Conservation (phyloP, 2,329 filamentous ascomycete species). For the Ophiostoma australiae region DNA sequence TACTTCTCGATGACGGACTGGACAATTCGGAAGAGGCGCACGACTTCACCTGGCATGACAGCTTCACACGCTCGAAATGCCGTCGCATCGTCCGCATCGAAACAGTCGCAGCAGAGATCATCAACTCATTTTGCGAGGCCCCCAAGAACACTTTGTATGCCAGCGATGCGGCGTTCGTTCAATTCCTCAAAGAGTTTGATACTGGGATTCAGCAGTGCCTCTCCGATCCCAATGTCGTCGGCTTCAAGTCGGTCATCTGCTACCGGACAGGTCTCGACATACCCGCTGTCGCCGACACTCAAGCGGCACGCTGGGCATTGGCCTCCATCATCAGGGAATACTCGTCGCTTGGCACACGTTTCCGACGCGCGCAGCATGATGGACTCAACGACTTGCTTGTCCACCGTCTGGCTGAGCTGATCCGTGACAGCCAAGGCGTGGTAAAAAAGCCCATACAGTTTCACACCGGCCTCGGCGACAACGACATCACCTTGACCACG, state of each 20-base stretch:
- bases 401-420: conserved; percentile 55
- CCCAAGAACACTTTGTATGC: conserved; percentile 39
- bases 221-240: conserved; percentile 62
- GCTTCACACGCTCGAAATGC: conserved; percentile 58
- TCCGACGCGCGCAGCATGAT: conserved; percentile 56
- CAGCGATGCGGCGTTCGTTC: conserved; percentile 33
- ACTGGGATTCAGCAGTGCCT: conserved; percentile 53
- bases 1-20: conserved; percentile 76
- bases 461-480: conserved; percentile 77
- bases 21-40: conserved; percentile 52
- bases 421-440: conserved; percentile 43
- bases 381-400: conserved; percentile 67
- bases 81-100: conserved; percentile 77
- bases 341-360: conserved; percentile 30
- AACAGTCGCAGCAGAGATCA: conserved; percentile 59
- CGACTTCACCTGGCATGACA: conserved; percentile 59
- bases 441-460: conserved; percentile 72
- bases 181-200: conserved; percentile 43
- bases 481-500: conserved; percentile 64
- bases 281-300: conserved; percentile 40
- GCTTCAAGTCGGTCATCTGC: conserved; percentile 79
- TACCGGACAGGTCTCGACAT: conserved; percentile 71
- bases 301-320: conserved; percentile 40
- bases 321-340: conserved; percentile 35
- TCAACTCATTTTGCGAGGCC: conserved; percentile 41